Evolutionary conservation across 306 rosid species (phyloP), one percentile per base, ranked within the genome.

Genomic region (Ochetophila trinervis): DNA sequence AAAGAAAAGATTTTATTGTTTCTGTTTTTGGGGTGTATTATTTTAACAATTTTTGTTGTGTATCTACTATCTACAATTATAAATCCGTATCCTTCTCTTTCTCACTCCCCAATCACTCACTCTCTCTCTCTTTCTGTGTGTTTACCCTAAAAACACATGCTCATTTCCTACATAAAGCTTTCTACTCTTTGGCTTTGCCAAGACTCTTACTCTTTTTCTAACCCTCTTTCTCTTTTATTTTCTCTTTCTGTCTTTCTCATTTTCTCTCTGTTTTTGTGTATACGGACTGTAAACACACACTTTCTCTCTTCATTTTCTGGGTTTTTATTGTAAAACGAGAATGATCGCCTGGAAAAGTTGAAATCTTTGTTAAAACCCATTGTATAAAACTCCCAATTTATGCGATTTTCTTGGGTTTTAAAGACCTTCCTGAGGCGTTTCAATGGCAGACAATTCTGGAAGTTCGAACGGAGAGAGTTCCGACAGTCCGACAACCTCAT

Each of bases 141-240:
- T 45, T 66, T 79, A 78, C 89, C 95, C 91, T 79, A 84, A 67
- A 80, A 44, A 50, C 89, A 62, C 52, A 70, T 49, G 68, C 67
- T 69, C 70, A 48, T 53, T 63, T 70, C 78, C 80, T 77, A 63
- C 91, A 76, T 83, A 83, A 83, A 74, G 72, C 69, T 75, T n/a
- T 72, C 9, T 17, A 17, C 53, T 66, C 78, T 72, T 82, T 62
- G 48, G 51, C 75, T 57, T 60, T 40, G 27, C 65, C 15, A 15
- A 12, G 6, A 24, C 45, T 40, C 45, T 40, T 12, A 8, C 45
- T 24, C 47, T 73, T 50, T 60, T 53, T 27, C 35, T 56, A 15
- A 5, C 32, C 66, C 53, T 73, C 52, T 53, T 21, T n/a, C n/a
- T n/a, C n/a, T n/a, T n/a, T n/a, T n/a, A n/a, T n/a, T 40, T 74